These are phyloP conservation scores for Vararia minispora DNA, from an alignment of 768 basidiomycete genomes.

Conservation along the genomic window DNA sequence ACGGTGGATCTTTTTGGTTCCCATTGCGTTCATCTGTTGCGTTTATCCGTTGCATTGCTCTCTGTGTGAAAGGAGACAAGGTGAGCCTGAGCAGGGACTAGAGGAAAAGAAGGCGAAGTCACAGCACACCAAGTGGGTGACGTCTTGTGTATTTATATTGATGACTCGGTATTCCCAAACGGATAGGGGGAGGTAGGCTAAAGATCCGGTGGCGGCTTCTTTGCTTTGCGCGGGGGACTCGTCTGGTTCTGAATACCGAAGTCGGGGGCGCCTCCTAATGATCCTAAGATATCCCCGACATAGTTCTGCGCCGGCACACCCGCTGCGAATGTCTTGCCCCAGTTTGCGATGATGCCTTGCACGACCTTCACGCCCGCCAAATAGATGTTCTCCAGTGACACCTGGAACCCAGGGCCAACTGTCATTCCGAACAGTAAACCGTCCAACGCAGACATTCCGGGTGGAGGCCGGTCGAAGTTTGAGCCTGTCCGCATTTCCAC, in stretches of 20 bases:
- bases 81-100: too few relatives aligned
- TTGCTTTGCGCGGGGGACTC: too few relatives aligned
- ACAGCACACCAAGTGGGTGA: too few relatives aligned
- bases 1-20: too few relatives aligned
- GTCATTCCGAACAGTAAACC: slow-evolving; percentile 22
- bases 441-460: slow-evolving; percentile 15
- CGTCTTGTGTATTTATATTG: too few relatives aligned
- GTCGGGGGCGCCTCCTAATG: slow-evolving; percentile 18
- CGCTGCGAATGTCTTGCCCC: slow-evolving; percentile 21
- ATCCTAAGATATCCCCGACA: slow-evolving; percentile 20
- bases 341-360: slow-evolving; percentile 24
- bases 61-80: too few relatives aligned
- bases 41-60: too few relatives aligned
- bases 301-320: slow-evolving; percentile 24
- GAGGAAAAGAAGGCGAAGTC: too few relatives aligned
- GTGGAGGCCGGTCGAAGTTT: slow-evolving; percentile 22
- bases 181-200: not conserved
- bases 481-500: slow-evolving; percentile 28
- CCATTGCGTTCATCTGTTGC: too few relatives aligned
- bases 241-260: slow-evolving; percentile 20
- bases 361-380: slow-evolving; percentile 28
- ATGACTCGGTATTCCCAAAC: too few relatives aligned
- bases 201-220: too few relatives aligned
- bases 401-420: slow-evolving; percentile 22
- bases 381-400: slow-evolving; percentile 25